Conservation (phyloP, 352 stramenopile genomes). For the Pythium phragmitis region DNA sequence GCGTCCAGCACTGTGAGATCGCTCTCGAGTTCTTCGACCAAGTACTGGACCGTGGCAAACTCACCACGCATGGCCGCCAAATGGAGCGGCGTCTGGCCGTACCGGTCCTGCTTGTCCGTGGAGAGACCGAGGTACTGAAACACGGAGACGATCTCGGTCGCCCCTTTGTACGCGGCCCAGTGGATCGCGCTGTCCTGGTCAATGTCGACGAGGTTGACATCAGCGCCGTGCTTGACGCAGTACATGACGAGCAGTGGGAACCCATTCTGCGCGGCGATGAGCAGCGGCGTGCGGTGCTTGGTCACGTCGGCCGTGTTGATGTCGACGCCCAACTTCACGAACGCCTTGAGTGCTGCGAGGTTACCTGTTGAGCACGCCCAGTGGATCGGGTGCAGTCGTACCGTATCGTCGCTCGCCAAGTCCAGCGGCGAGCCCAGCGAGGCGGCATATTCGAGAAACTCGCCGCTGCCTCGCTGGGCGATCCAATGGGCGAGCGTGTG, state of each 20-base stretch:
- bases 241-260: constrained; percentile 76
- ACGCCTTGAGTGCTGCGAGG: constrained; percentile 50
- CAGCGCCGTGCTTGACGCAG: constrained; percentile 66
- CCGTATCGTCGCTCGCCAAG: constrained; percentile 54
- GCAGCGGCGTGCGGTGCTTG: constrained; percentile 73
- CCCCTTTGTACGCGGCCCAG: constrained; percentile 86
- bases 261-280: constrained; percentile 78
- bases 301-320: constrained; percentile 70
- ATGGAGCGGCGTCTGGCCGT: constrained; percentile 81
- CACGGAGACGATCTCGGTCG: constrained; percentile 77
- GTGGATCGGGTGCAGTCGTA: constrained; percentile 76
- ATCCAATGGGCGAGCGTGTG: constrained; percentile 77
- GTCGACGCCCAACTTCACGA: constrained; percentile 67
- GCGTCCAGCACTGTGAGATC: constrained; percentile 47
- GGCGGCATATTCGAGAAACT: constrained; percentile 59
- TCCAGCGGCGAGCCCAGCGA: constrained; percentile 51
- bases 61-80: constrained; percentile 78
- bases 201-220: constrained; percentile 62
- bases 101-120: constrained; percentile 60
- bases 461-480: constrained; percentile 49
- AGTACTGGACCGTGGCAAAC: constrained; percentile 67
- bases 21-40: constrained; percentile 77
- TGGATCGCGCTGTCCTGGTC: constrained; percentile 80
- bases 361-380: constrained; percentile 82
- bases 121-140: constrained; percentile 80